phyloP scores from a whole-genome alignment of 306 rosid species.

The Hippophae rhamnoides region DNA sequence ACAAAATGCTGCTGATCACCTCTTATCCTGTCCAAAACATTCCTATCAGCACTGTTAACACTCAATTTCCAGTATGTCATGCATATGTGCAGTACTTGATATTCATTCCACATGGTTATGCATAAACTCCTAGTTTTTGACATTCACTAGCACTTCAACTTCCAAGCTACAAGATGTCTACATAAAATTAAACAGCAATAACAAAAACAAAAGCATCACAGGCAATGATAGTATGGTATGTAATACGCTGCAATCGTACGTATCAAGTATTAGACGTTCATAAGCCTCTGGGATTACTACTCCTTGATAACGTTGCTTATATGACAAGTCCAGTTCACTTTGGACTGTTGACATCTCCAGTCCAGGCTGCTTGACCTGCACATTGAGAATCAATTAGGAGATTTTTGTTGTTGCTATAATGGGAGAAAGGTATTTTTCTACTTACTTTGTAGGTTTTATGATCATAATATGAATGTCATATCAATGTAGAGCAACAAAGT shows the following conservation, averaged over 20 bases:
- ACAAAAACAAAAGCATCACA: neutral
- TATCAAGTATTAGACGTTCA: slow-evolving; percentile 93
- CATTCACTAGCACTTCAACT: neutral
- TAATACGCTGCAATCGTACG: slow-evolving; percentile 42
- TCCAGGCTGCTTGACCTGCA: slow-evolving; percentile 95
- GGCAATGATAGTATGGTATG: neutral
- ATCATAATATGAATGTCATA: no score
- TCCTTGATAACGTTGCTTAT: slow-evolving; percentile 73
- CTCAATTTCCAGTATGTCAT: slow-evolving; percentile 10
- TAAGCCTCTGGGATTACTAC: slow-evolving; percentile 88
- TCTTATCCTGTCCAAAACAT: slow-evolving; percentile 52
- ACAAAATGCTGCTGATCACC: slow-evolving; percentile 98
- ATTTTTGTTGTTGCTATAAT: neutral
- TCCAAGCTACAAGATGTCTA: no score
- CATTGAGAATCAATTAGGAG: neutral
- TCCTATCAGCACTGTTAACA: slow-evolving; percentile 11
- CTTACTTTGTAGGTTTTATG: neutral
- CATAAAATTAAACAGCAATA: neutral
- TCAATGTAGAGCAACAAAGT: no score
- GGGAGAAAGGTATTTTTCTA: neutral
- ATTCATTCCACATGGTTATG: no score
- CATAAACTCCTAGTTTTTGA: no score
- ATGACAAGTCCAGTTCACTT: slow-evolving; percentile 92
- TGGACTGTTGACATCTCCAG: slow-evolving; percentile 81
- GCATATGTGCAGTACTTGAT: slow-evolving; percentile 1